These are phyloP conservation scores for Prunus salicina DNA, from an alignment of 306 rosid species.

Conservation along the genomic window DNA sequence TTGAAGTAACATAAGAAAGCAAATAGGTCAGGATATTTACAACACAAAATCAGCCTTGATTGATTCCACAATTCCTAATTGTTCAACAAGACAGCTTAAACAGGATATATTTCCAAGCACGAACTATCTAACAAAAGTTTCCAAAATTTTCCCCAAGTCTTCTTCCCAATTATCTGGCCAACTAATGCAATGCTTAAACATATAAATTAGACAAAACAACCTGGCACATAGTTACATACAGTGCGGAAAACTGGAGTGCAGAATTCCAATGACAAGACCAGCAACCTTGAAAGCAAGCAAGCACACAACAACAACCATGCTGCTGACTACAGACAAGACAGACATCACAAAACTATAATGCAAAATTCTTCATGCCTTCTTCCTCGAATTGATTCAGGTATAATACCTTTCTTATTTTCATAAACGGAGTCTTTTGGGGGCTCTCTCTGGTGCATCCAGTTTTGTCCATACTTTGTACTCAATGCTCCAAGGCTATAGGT, in stretches of 20 bases:
- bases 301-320: constrained; percentile 51
- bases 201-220: constrained; percentile 37
- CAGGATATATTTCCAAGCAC: constrained; percentile 30
- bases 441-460: constrained; percentile 24
- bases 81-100: constrained; percentile 47
- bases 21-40: constrained; percentile 2
- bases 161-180: constrained; percentile 38
- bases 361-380: constrained; percentile 54
- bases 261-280: constrained; percentile 54
- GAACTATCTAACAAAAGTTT: constrained; percentile 32
- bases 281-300: constrained; percentile 45
- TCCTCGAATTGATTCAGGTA: constrained; percentile 45
- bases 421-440: constrained; percentile 35
- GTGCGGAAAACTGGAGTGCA: constrained; percentile 49
- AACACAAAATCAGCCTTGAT: constrained; percentile 47
- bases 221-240: constrained; percentile 62
- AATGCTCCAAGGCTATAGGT: constrained; percentile 41
- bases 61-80: constrained; percentile 38
- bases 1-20: background rate
- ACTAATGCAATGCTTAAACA: constrained; percentile 44
- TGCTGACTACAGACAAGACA: constrained; percentile 58
- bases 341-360: constrained; percentile 56
- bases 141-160: constrained; percentile 56
- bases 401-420: constrained; percentile 48
- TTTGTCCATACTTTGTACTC: constrained; percentile 34